Percentiles rank a stretch among this genome's conserved stretches.
Evolutionary conservation across 257 asterid species (phyloP).

Genomic region (Linaria vulgaris): DNA sequence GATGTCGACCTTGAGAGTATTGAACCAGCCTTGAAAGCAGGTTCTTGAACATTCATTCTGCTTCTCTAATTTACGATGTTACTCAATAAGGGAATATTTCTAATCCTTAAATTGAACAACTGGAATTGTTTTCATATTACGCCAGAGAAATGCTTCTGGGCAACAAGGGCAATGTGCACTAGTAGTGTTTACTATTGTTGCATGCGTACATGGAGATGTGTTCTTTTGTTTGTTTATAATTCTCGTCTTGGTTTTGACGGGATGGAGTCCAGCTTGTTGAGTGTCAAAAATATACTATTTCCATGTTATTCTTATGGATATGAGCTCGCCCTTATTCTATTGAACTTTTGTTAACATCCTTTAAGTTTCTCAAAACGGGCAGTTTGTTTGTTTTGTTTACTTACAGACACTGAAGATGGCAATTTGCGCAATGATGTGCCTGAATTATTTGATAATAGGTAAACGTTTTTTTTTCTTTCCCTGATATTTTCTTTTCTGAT

Average conservation of each 20-base stretch:
- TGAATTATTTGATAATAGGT: constrained; percentile 58
- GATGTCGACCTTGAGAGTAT: constrained; percentile 78
- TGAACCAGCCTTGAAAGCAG: constrained; percentile 91
- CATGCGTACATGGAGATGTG: not conserved
- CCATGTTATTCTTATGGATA: not conserved
- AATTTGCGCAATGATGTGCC: constrained; percentile 56
- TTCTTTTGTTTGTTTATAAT: not conserved
- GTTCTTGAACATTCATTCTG: constrained; percentile 29
- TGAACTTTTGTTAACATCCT: no score
- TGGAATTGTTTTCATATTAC: not conserved
- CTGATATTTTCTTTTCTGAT: not conserved
- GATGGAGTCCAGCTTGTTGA: not conserved
- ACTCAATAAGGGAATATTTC: no score
- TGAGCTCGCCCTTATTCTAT: not conserved
- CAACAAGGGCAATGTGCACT: not conserved
- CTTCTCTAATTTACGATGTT: constrained; percentile 8
- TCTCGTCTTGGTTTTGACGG: not conserved
- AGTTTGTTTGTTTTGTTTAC: constrained; percentile 14
- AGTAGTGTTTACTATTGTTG: no score
- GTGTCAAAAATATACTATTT: not conserved
- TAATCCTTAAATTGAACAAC: no score
- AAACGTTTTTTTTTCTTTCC: not conserved
- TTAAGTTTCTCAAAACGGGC: not conserved
- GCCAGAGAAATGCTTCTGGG: not conserved
- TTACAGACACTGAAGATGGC: constrained; percentile 62